Conservation (phyloP, 208 protist genomes). For the Leishmania guyanensis region DNA sequence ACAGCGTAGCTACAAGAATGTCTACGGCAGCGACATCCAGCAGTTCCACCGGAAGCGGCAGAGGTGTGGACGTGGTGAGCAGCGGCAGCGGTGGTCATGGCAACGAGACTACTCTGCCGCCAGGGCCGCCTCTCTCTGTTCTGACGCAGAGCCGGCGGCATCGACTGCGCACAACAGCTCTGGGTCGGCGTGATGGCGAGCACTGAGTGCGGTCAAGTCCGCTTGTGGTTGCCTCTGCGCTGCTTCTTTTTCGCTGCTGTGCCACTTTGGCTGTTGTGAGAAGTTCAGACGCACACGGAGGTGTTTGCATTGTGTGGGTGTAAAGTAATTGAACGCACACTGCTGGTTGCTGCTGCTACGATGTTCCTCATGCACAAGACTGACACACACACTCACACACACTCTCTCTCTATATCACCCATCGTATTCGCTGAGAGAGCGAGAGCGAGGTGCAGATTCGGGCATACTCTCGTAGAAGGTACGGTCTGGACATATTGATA, state of each 20-base stretch:
- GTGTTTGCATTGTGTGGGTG: not conserved
- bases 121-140: not conserved
- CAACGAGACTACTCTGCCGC: not conserved
- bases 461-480: not conserved
- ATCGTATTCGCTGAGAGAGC: not conserved
- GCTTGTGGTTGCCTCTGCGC: too few relatives aligned
- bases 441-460: not conserved
- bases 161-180: slow-evolving; percentile 5
- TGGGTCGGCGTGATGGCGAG: not conserved
- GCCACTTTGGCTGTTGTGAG: not conserved
- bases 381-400: not conserved
- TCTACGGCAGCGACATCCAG: not conserved
- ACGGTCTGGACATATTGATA: not conserved
- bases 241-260: not conserved
- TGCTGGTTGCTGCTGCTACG: not conserved
- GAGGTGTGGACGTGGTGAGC: not conserved
- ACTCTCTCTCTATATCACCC: not conserved
- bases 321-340: not conserved
- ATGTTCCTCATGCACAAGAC: not conserved
- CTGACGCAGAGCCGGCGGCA: slow-evolving; percentile 9
- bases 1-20: not conserved
- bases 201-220: not conserved
- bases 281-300: not conserved
- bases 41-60: not conserved
- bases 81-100: not conserved